Percentiles rank a stretch among this genome's conserved stretches.
These are phyloP conservation scores for Suhomyces taliae DNA, from an alignment of 1,139 yeast genomes.

Conservation along the genomic window DNA sequence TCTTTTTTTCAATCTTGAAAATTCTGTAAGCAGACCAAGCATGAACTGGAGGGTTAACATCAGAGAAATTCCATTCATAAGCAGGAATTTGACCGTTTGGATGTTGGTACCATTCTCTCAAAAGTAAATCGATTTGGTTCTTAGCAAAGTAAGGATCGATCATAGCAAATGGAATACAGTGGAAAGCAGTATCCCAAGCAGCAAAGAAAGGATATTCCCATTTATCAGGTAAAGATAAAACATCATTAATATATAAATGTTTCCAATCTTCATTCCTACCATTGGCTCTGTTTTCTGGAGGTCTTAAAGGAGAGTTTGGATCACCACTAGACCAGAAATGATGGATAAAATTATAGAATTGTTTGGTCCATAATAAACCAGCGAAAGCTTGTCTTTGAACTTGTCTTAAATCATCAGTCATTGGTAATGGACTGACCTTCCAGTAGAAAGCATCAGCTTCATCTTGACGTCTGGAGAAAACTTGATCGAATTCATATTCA, in stretches of 20 bases:
- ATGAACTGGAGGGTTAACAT: slow-evolving; percentile 96
- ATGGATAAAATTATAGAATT: slow-evolving; percentile 85
- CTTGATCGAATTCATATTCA: slow-evolving; percentile 72
- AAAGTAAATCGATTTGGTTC: slow-evolving; percentile 79
- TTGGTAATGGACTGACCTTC: slow-evolving; percentile 84
- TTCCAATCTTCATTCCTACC: slow-evolving; percentile 88
- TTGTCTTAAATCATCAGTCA: slow-evolving; percentile 76
- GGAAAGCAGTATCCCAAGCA: slow-evolving; percentile 98
- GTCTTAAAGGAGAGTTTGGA: slow-evolving; percentile 65
- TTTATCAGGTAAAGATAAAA: slow-evolving; percentile 89
- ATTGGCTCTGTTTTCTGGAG: slow-evolving; percentile 77
- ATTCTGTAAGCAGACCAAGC: slow-evolving; percentile 96
- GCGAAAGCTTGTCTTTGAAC: slow-evolving; percentile 95
- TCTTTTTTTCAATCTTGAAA: slow-evolving; percentile 83
- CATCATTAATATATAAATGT: slow-evolving; percentile 85
- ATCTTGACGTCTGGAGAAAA: slow-evolving; percentile 73
- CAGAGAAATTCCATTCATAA: slow-evolving; percentile 95
- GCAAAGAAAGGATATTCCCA: slow-evolving; percentile 98
- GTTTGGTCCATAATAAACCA: slow-evolving; percentile 93
- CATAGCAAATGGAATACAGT: slow-evolving; percentile 92
- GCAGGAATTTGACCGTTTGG: slow-evolving; percentile 99
- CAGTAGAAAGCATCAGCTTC: slow-evolving; percentile 96
- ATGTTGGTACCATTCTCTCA: slow-evolving; percentile 98
- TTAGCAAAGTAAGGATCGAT: slow-evolving; percentile 94
- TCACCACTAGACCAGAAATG: slow-evolving; percentile 91